Evolutionary conservation across 148 eudicot species (phyloP).

Genomic region (Arbutus unedo): DNA sequence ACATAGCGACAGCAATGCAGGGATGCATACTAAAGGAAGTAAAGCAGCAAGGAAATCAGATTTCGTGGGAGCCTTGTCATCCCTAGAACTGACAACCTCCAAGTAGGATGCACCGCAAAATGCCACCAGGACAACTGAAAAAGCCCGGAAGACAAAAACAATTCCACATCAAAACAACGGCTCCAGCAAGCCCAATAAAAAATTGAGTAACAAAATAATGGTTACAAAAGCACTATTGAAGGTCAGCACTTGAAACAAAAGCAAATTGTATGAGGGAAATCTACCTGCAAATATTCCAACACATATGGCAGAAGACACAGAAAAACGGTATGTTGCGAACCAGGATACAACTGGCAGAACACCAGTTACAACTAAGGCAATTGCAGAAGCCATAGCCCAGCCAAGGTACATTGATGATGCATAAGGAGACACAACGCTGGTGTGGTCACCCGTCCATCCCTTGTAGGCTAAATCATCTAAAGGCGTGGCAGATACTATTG

Average conservation of each 20-base stretch:
- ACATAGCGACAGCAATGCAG: constrained; percentile 75
- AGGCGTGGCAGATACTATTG: constrained; percentile 81
- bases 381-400: constrained; percentile 90
- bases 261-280: neutral
- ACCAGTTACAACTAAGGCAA: constrained; percentile 74
- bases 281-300: constrained; percentile 82
- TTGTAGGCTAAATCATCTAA: constrained; percentile 71
- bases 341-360: constrained; percentile 86
- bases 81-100: constrained; percentile 66
- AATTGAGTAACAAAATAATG: neutral
- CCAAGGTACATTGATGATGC: constrained; percentile 80
- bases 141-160: constrained; percentile 7
- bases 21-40: constrained; percentile 91
- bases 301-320: constrained; percentile 82
- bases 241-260: neutral
- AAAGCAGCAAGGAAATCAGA: constrained; percentile 93
- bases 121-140: constrained; percentile 78
- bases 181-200: constrained; percentile 5
- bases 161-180: constrained; percentile 12
- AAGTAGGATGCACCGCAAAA: constrained; percentile 86
- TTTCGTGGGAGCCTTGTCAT: constrained; percentile 57
- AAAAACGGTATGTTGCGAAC: constrained; percentile 96
- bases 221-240: neutral
- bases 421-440: constrained; percentile 66
- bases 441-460: constrained; percentile 57